Conservation (phyloP, 1,139 yeast species). For the Suhomyces anneliseae region DNA sequence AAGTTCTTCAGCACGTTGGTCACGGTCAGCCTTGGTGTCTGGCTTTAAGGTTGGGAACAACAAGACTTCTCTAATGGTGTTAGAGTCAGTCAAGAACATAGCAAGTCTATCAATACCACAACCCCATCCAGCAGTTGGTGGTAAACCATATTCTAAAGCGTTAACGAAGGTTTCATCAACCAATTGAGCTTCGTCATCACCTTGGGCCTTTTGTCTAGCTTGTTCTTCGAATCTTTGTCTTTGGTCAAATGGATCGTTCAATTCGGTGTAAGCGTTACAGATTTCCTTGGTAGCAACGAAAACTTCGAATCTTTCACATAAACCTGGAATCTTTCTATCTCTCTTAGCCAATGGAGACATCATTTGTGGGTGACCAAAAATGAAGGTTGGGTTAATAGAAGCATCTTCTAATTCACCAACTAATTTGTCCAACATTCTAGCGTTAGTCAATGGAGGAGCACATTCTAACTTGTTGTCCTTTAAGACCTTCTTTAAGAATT, state of each 20-base stretch:
- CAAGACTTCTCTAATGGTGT: conserved; percentile 96
- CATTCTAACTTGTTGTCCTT: conserved; percentile 84
- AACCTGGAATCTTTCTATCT: conserved; percentile 87
- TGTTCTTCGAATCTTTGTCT: conserved; percentile 97
- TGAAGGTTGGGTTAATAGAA: conserved; percentile 95
- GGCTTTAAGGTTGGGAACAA: conserved; percentile 99
- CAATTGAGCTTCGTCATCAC: conserved; percentile 98
- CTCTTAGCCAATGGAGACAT: conserved; percentile 99
- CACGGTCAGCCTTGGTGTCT: conserved; percentile 53
- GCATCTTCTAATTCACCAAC: conserved; percentile 94
- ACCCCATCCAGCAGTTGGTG: conserved; percentile 99
- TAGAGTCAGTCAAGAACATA: conserved; percentile 95
- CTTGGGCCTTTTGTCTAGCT: conserved; percentile 97
- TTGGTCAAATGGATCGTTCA: conserved; percentile 98
- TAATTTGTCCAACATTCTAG: conserved; percentile 97
- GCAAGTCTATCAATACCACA: conserved; percentile 94
- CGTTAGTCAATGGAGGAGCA: conserved; percentile 95
- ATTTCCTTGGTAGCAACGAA: conserved; percentile 98
- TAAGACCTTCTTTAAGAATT: conserved; percentile 79
- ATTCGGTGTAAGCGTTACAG: conserved; percentile 97
- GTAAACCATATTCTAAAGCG: conserved; percentile 96
- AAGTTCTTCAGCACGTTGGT: conserved; percentile 1
- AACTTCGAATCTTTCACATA: conserved; percentile 98
- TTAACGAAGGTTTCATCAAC: conserved; percentile 96
- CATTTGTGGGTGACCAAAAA: conserved; percentile 99